Evolutionary conservation across 495 filamentous ascomycete species (phyloP), one percentile per base, ranked within the genome.

Genomic region (Hypoxylon fragiforme): DNA sequence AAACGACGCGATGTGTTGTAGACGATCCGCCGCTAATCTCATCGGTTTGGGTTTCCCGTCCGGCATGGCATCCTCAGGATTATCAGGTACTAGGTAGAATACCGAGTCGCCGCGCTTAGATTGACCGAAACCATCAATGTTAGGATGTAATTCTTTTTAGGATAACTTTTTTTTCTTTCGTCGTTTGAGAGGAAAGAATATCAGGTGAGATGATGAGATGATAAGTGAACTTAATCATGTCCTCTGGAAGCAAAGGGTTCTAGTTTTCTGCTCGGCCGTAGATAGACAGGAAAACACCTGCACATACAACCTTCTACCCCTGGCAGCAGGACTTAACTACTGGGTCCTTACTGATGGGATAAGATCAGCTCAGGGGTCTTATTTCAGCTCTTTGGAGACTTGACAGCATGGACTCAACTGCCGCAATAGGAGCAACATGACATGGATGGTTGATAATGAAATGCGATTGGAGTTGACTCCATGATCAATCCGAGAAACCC

Each of bases 1-100:
- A 63, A 63, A 63, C 60, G 40, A 30, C 60, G 40, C 54, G 54
- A 50, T 50, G 48, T 37, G 44, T 12, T 58, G 60, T 54, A 41
- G 44, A 31, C 49, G 54, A 63, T 63, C 54, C 60, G 45, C 44
- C 50, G 44, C 54, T 39, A 58, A 54, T 58, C 60, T 54, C 44
- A 45, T 58, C 54, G 44, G 41, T 42, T n/a, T 43, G 2, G 18
- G 21, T 30, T 16, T 40, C 39, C 34, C 18, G 24, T 21, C 6
- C 35, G 22, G 24, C 24, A n/a, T n/a, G n/a, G n/a, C n/a, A n/a
- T n/a, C n/a, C n/a, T n/a, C n/a, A n/a, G n/a, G n/a, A n/a, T n/a
- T n/a, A n/a, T n/a, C n/a, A n/a, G n/a, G n/a, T n/a, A n/a, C n/a
- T n/a, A n/a, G n/a, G n/a, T n/a, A n/a, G n/a, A n/a, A n/a, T n/a